Conservation (phyloP, 805 yeast species). For the Debaryomyces castellii region DNA sequence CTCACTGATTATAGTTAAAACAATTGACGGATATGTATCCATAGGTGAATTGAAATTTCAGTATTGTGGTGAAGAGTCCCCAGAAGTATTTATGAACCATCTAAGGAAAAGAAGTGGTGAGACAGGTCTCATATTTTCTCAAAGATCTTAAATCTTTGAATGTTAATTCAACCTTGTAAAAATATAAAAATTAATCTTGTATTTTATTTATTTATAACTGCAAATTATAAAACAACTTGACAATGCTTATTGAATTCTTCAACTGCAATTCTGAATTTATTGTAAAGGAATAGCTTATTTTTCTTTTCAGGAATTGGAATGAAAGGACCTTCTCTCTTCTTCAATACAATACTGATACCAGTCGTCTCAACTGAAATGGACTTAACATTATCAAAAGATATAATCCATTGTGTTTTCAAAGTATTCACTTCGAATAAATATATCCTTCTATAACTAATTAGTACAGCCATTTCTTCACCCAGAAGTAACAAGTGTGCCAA, state of each 20-base stretch:
- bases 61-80: constrained; percentile 48
- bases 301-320: constrained; percentile 73
- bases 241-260: constrained; percentile 72
- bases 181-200: neutral
- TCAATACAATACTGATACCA: constrained; percentile 70
- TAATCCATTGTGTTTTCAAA: constrained; percentile 69
- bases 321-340: constrained; percentile 55
- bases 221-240: constrained; percentile 40
- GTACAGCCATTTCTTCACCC: constrained; percentile 73
- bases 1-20: constrained; percentile 36
- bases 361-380: constrained; percentile 74
- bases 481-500: constrained; percentile 83
- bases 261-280: constrained; percentile 76
- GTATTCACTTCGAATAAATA: constrained; percentile 63
- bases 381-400: constrained; percentile 61
- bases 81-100: constrained; percentile 42
- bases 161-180: too few relatives aligned
- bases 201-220: neutral
- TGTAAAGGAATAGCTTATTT: constrained; percentile 66
- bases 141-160: neutral
- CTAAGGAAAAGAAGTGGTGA: constrained; percentile 49
- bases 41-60: constrained; percentile 50
- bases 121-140: constrained; percentile 11
- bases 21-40: constrained; percentile 43
- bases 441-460: constrained; percentile 72